Evolutionary conservation across 106 monocot genomes (phyloP).

Genomic region (Agapanthus africanus): DNA sequence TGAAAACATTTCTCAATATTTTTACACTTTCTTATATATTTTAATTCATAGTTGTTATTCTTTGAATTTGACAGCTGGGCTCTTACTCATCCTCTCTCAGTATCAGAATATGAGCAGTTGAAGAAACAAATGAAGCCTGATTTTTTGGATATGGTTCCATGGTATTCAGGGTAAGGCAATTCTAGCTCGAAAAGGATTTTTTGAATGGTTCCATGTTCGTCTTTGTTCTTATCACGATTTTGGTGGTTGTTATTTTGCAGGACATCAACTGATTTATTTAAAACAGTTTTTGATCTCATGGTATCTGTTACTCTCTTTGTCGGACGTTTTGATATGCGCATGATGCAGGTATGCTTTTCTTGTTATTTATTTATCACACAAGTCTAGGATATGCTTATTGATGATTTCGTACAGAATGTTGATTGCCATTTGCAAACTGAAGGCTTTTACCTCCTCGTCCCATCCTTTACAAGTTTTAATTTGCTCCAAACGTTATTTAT

Average conservation of each 20-base stretch:
- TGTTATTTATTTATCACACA: background rate
- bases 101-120: conserved; percentile 81
- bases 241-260: conserved; percentile 27
- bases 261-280: conserved; percentile 98
- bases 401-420: background rate
- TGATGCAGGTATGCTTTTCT: conserved; percentile 85
- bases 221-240: conserved; percentile 2
- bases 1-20: background rate
- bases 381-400: background rate
- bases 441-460: background rate
- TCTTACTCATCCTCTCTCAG: conserved; percentile 73
- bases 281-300: conserved; percentile 99
- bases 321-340: conserved; percentile 99
- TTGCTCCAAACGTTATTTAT: no score
- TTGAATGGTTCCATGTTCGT: conserved; percentile 1
- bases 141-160: conserved; percentile 99
- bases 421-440: conserved; percentile 6
- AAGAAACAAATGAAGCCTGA: conserved; percentile 98
- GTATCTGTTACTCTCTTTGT: conserved; percentile 97
- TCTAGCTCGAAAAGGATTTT: conserved; percentile 5
- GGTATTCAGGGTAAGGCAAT: conserved; percentile 92
- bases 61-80: conserved; percentile 64
- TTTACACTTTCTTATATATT: background rate
- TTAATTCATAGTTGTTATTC: background rate
- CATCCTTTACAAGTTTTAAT: background rate